Conservation (phyloP, 176 grass and related monocot genomes). For the Eragrostis nindensis region DNA sequence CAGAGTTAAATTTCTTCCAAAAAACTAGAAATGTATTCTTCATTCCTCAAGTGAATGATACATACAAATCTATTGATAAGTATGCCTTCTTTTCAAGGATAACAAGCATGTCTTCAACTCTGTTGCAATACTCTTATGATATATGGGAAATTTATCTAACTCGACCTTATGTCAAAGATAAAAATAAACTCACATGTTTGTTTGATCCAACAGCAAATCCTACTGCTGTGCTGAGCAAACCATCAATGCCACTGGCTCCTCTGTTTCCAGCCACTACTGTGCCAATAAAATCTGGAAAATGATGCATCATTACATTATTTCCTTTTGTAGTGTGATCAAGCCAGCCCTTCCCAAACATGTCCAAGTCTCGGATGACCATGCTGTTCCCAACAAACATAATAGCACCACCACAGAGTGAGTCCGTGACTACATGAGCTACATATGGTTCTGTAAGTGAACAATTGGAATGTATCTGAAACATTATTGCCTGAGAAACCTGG, state of each 20-base stretch:
- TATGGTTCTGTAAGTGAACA: conserved; percentile 83
- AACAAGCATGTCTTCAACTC: conserved; percentile 1
- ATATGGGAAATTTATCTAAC: neutral
- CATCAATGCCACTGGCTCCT: conserved; percentile 99
- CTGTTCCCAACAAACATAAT: conserved; percentile 89
- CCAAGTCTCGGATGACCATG: conserved; percentile 89
- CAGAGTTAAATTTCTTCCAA: conserved; percentile 29
- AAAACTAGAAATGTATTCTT: conserved; percentile 17
- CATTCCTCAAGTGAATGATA: neutral
- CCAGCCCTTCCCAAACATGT: conserved; percentile 93
- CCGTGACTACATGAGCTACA: conserved; percentile 71
- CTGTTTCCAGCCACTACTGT: conserved; percentile 75
- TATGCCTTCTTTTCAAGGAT: neutral
- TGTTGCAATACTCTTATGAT: neutral
- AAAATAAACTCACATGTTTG: conserved; percentile 63
- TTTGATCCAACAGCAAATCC: conserved; percentile 86
- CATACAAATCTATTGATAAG: conserved; percentile 11
- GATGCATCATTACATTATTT: conserved; percentile 40
- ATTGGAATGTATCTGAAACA: conserved; percentile 74
- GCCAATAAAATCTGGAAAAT: conserved; percentile 62
- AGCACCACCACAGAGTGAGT: conserved; percentile 65
- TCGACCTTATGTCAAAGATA: neutral
- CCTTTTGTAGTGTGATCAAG: conserved; percentile 38
- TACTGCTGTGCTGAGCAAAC: conserved; percentile 89
- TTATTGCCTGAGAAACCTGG: conserved; percentile 81